A percentile compares a stretch with the other conserved stretches of the same genome.
Conservation (phyloP, 805 yeast genomes). For the Lachancea meyersii region DNA sequence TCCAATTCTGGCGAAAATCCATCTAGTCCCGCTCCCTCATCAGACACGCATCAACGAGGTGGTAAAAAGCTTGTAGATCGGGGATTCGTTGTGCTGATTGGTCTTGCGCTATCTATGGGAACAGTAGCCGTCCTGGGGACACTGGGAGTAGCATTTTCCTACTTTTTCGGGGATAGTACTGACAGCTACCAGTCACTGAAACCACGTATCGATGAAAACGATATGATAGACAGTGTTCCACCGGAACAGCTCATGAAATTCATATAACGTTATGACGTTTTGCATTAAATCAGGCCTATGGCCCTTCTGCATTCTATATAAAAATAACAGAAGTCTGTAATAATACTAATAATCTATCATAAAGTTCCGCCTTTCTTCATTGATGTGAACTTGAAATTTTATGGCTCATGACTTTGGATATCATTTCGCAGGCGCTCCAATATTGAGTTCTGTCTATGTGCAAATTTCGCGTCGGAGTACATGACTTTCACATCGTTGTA, state of each 20-base stretch:
- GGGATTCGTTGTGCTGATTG: constrained; percentile 65
- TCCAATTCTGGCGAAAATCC: constrained; percentile 14
- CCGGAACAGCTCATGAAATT: constrained; percentile 47
- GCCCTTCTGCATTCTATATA: constrained; percentile 3
- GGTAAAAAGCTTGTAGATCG: constrained; percentile 30
- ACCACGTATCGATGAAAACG: constrained; percentile 54
- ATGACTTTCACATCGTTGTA: constrained; percentile 26
- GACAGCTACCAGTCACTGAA: constrained; percentile 42
- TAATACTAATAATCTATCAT: constrained; percentile 5
- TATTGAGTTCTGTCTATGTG: constrained; percentile 19
- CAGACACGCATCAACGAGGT: constrained; percentile 12
- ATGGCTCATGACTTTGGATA: constrained; percentile 3
- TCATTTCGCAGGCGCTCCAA: constrained; percentile 15
- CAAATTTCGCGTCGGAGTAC: constrained; percentile 24
- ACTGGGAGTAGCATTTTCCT: constrained; percentile 32
- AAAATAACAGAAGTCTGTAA: constrained; percentile 2
- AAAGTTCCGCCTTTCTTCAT: not conserved
- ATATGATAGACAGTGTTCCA: constrained; percentile 57
- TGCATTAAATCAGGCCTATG: constrained; percentile 1
- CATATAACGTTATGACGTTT: constrained; percentile 13
- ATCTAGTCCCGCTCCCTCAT: constrained; percentile 14
- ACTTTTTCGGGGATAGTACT: constrained; percentile 34
- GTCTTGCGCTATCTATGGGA: constrained; percentile 60
- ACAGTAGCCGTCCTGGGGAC: constrained; percentile 39
- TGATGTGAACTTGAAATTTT: not conserved